Evolutionary conservation across 352 stramenopile genomes (phyloP).

Genomic region (Chrysophaeum taylorii): DNA sequence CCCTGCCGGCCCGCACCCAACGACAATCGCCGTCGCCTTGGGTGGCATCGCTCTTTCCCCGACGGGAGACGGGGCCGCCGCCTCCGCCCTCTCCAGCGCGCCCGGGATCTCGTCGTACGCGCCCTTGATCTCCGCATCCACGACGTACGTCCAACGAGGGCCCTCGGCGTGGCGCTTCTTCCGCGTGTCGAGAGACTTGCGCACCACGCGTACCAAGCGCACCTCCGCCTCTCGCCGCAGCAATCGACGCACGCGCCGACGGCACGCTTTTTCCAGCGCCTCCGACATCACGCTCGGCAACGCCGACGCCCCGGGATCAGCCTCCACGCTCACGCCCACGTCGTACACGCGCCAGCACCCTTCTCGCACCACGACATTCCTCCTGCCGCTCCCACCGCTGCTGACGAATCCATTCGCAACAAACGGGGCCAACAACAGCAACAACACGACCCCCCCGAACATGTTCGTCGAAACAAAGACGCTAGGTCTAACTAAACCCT

Average conservation of each 20-base stretch:
- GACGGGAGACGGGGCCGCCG: background rate
- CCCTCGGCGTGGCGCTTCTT: background rate
- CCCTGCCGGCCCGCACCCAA: conserved; percentile 52
- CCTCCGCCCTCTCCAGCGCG: background rate
- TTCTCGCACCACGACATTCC: no score
- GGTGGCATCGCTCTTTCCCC: background rate
- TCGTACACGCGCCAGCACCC: background rate
- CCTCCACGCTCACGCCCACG: background rate
- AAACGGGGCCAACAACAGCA: no score
- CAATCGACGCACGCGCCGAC: no score
- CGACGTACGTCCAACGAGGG: background rate
- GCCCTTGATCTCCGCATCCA: background rate
- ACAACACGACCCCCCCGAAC: no score
- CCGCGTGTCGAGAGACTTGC: conserved; percentile 4
- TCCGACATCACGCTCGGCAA: background rate
- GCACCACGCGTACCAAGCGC: background rate
- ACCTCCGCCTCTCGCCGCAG: no score
- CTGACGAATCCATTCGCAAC: no score
- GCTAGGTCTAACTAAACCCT: no score
- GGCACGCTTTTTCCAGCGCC: no score
- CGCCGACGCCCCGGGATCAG: background rate
- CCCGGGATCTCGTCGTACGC: background rate
- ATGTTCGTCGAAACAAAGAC: no score
- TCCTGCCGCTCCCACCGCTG: no score
- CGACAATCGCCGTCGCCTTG: conserved; percentile 41